Evolutionary conservation across 1,284 basidiomycete genomes (phyloP), one percentile per base, ranked within the genome.

Genomic region (Tilletia horrida): DNA sequence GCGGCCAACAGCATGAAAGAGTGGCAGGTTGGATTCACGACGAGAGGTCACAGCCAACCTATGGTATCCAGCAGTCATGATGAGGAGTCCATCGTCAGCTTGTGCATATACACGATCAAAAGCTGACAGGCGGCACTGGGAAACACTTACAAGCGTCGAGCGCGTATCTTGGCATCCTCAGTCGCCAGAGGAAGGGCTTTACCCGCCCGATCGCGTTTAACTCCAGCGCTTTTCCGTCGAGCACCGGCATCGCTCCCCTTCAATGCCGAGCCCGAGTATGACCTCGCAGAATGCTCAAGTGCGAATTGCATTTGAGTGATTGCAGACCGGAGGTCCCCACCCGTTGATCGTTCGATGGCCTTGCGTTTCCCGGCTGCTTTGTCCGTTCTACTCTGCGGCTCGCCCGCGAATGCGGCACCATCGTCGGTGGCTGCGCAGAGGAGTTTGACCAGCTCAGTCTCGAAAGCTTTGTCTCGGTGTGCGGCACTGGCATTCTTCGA

Each of bases 1-100:
- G 83, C 91, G 95, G 6, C 95, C 96, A 44, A 99, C 84, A 7
- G 97, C 84, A 83, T 97, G 96, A 77, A 97, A 98, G 47, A 99
- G 84, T 2, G 88, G 88, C 9, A 99, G 84, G 66, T 89, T 90
- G 74, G 92, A 89, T 76, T 97, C 95, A 62, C 92, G 85, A 65
- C 89, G 84, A 18, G 91, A 90, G 0, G 93, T 21, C n/a, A 40
- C 65, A 13, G n/a, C 21, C 35, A 48, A 40, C 44, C 35, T 62
- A 44, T 43, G 21, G 21, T 4, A 18, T 48, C 45, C 45, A 18
- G 45, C 6, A 48, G 35, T 40, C 35, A 40, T n/a, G n/a, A n/a
- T n/a, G n/a, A n/a, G n/a, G n/a, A n/a, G n/a, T n/a, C n/a, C n/a
- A n/a, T n/a, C n/a, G n/a, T n/a, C n/a, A n/a, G n/a, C n/a, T n/a